Evolutionary conservation across 108 stramenopile species (phyloP), one percentile per base, ranked within the genome.

Genomic region (Skeletonema grethae): DNA sequence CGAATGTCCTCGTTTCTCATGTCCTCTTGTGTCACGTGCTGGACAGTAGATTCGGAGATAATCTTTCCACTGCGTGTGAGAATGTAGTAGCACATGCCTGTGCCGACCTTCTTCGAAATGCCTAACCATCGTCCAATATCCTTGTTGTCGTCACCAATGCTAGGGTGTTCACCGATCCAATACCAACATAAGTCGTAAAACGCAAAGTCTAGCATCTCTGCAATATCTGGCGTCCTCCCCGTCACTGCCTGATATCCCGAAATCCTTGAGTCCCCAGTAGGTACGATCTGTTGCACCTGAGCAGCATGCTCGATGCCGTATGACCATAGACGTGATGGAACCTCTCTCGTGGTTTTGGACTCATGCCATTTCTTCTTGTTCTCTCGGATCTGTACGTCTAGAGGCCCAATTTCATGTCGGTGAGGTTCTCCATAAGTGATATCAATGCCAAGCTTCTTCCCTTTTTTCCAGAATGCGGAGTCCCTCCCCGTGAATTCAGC

Each of bases 161-260:
- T 63, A 2, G 68, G 56, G 25, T 73, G 74, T 12, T 7, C 29
- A 7, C 20, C 16, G 3, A 3, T 16, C 60, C 39, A 64, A 41
- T 69, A 85, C 84, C 84, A 81, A 0, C 73, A 77, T 8, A 35
- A 34, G 38, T 82, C 78, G 55, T 75, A 86, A 36, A 75, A 86
- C 1, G 28, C 70, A 48, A 86, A 86, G 30, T 86, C 82, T 2
- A 79, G 34, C 28, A 56, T 72, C 36, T 85, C 77, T 3, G 77
- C 71, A 2, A 85, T 79, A 65, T 82, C 85, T 0, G 70, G 66
- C 0, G 82, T 81, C 4, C 76, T 77, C 0, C 84, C 84, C 0
- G 72, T 73, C 10, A 77, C 18, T 4, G n/a, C 35, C 36, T 81
- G 57, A 36, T 57, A 64, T 31, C 50, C 57, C 1, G 81, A 31